Evolutionary conservation across 768 basidiomycete species (phyloP).

Genomic region (Neoboletus subvelutipes): DNA sequence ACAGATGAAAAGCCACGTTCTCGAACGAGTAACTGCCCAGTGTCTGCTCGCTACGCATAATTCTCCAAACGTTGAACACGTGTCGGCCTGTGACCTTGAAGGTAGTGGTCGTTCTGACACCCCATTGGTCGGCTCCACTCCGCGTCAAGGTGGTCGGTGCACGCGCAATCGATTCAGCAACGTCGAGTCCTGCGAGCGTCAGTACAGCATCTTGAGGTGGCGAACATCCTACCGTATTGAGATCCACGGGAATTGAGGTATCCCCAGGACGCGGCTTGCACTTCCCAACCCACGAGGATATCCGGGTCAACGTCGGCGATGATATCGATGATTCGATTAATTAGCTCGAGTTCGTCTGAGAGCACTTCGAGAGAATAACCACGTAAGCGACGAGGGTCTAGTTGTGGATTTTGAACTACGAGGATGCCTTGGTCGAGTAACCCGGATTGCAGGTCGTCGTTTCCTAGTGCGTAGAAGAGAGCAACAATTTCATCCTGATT

Average conservation of each 20-base stretch:
- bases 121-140: conserved; percentile 63
- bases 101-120: conserved; percentile 68
- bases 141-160: conserved; percentile 49
- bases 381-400: conserved; percentile 44
- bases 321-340: conserved; percentile 74
- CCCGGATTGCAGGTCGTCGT: conserved; percentile 34
- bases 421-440: conserved; percentile 49
- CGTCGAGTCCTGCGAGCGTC: conserved; percentile 57
- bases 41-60: conserved; percentile 83
- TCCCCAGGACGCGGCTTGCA: conserved; percentile 88
- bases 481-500: conserved; percentile 56
- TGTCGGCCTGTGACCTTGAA: conserved; percentile 88
- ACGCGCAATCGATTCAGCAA: conserved; percentile 73
- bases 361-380: conserved; percentile 51
- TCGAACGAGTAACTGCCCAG: conserved; percentile 85
- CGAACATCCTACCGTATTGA: conserved; percentile 46
- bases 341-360: conserved; percentile 70
- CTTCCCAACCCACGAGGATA: conserved; percentile 89
- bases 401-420: conserved; percentile 42
- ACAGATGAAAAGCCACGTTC: conserved; percentile 80
- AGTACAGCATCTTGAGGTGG: background rate
- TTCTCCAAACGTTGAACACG: conserved; percentile 89
- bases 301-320: conserved; percentile 85
- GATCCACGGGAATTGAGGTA: conserved; percentile 72
- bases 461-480: conserved; percentile 70